Percentiles rank a stretch among this genome's conserved stretches.
These are phyloP conservation scores for Xylariaceae sp. DNA, from an alignment of 2,329 filamentous ascomycete species.

Conservation along the genomic window DNA sequence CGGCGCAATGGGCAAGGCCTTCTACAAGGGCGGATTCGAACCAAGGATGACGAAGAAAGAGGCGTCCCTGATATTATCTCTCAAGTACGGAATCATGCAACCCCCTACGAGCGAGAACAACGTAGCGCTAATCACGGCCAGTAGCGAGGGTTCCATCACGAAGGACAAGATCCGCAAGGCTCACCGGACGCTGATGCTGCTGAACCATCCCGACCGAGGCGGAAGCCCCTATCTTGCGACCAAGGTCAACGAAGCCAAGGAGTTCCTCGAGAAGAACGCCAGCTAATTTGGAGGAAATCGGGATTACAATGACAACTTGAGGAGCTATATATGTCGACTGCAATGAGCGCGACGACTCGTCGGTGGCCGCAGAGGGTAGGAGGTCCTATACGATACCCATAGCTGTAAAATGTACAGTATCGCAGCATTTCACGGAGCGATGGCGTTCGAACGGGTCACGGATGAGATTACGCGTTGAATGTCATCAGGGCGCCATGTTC, in stretches of 20 bases:
- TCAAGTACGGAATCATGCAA: constrained; percentile 62
- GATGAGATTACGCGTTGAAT: constrained; percentile 14
- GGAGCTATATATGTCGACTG: background rate
- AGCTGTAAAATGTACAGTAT: constrained; percentile 27
- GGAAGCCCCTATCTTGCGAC: constrained; percentile 95
- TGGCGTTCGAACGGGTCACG: constrained; percentile 26
- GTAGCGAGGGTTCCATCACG: constrained; percentile 77
- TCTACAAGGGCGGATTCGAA: constrained; percentile 99
- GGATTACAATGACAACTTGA: background rate
- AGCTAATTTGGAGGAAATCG: constrained; percentile 9
- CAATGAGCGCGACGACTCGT: background rate
- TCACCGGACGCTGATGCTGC: constrained; percentile 90
- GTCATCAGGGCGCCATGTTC: constrained; percentile 5
- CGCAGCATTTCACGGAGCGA: constrained; percentile 28
- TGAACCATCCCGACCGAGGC: constrained; percentile 96
- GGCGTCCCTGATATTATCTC: constrained; percentile 82
- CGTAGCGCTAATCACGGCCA: constrained; percentile 6
- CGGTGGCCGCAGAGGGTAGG: background rate
- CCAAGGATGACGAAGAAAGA: constrained; percentile 88
- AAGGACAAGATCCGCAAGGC: constrained; percentile 95
- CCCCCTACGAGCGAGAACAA: background rate
- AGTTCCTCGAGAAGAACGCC: constrained; percentile 76
- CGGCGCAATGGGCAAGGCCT: constrained; percentile 80
- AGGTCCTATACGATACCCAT: constrained; percentile 9
- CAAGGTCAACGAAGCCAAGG: constrained; percentile 98